Evolutionary conservation across 169 alveolate genomes (phyloP).

Genomic region (Cryptosporidium tyzzeri): DNA sequence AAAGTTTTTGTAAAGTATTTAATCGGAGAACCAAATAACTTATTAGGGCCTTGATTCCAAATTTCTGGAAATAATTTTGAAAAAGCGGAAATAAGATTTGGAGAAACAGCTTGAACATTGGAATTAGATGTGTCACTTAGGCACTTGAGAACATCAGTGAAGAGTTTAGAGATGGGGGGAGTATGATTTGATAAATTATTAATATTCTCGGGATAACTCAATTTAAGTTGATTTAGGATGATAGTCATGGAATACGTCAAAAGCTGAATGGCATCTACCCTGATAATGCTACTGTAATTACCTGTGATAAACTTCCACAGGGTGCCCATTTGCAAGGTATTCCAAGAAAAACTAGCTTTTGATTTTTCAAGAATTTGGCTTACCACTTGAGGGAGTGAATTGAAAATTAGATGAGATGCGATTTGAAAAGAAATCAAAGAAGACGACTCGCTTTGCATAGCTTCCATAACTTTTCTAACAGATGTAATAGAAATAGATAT

Average conservation of each 20-base stretch:
- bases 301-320: constrained; percentile 52
- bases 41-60: not conserved
- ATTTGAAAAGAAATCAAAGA: not conserved
- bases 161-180: not conserved
- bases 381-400: not conserved
- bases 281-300: constrained; percentile 35
- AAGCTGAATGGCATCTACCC: constrained; percentile 51
- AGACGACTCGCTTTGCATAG: not conserved
- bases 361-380: constrained; percentile 3
- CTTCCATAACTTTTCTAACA: constrained; percentile 20
- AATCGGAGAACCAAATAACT: constrained; percentile 12
- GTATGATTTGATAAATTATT: not conserved
- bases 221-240: not conserved
- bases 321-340: constrained; percentile 17
- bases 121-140: constrained; percentile 10
- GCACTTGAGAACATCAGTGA: constrained; percentile 17
- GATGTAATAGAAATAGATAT: constrained; percentile 45
- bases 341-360: not conserved
- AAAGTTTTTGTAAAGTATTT: constrained; percentile 17
- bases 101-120: constrained; percentile 59
- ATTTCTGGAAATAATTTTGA: constrained; percentile 43
- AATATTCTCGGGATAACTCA: not conserved
- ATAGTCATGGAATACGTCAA: constrained; percentile 7
- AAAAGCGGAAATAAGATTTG: not conserved
- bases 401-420: constrained; percentile 28